Evolutionary conservation across 768 basidiomycete species (phyloP).

Genomic region (Gelatoporia subvermispora): DNA sequence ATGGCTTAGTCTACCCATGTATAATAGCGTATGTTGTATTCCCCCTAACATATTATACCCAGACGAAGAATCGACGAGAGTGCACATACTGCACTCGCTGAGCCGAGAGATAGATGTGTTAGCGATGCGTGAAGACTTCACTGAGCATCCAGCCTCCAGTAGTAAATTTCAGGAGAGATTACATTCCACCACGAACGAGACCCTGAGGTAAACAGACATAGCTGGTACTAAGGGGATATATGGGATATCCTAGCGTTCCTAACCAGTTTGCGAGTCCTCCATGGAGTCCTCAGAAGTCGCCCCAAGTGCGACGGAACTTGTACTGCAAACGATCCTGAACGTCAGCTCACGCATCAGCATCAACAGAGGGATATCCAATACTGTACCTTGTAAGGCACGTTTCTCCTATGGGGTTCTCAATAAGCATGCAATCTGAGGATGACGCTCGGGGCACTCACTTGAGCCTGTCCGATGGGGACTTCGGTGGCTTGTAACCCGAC

Average conservation of each 20-base stretch:
- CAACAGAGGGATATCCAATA: neutral
- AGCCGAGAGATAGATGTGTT: no score
- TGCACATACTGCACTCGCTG: no score
- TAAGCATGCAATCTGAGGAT: no score
- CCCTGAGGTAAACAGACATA: neutral
- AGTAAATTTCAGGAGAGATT: neutral
- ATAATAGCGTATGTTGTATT: neutral
- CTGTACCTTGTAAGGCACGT: constrained; percentile 83
- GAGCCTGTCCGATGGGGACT: constrained; percentile 53
- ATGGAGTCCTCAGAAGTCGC: constrained; percentile 58
- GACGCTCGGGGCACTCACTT: constrained; percentile 38
- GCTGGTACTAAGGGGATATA: neutral
- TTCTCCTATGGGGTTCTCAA: constrained; percentile 49
- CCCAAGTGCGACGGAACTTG: constrained; percentile 86
- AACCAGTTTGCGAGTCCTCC: neutral
- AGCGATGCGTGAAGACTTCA: no score
- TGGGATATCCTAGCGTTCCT: neutral
- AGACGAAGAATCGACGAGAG: no score
- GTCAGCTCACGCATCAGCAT: constrained; percentile 38
- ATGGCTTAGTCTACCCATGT: no score
- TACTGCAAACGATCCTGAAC: constrained; percentile 67
- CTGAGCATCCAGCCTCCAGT: neutral
- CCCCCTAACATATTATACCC: neutral
- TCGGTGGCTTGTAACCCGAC: constrained; percentile 23
- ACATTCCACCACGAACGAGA: neutral